Conservation (phyloP, 495 filamentous ascomycete species). For the Choiromyces venosus region DNA sequence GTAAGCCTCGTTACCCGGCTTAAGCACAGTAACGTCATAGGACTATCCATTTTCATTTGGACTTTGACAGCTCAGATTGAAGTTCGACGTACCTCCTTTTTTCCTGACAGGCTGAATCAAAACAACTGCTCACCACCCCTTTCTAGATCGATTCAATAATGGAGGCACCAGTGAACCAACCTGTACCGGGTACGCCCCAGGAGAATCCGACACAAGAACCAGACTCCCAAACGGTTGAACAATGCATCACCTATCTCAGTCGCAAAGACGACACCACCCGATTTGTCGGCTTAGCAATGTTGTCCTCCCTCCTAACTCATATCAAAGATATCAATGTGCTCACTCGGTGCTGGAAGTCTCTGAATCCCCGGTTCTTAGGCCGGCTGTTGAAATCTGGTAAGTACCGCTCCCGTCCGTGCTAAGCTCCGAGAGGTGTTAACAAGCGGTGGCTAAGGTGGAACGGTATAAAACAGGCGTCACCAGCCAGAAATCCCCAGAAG, state of each 20-base stretch:
- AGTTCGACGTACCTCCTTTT: background rate
- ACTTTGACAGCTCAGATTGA: background rate
- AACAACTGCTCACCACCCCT: constrained; percentile 1
- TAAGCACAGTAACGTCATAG: background rate
- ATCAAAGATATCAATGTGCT: constrained; percentile 46
- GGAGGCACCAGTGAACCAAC: constrained; percentile 7
- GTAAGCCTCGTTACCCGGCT: constrained; percentile 4
- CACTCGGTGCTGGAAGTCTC: constrained; percentile 49
- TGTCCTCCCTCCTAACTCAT: constrained; percentile 58
- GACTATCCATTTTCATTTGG: background rate
- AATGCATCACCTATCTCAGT: constrained; percentile 46
- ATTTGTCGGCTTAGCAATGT: constrained; percentile 60
- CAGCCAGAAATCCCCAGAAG: constrained; percentile 42
- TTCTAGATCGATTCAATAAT: constrained; percentile 3
- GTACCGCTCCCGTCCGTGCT: constrained; percentile 1
- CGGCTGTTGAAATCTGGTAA: constrained; percentile 52
- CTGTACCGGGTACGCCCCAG: background rate
- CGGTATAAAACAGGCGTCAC: constrained; percentile 36
- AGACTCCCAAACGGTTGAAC: constrained; percentile 24
- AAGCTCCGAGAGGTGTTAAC: background rate
- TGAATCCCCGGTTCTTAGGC: constrained; percentile 57
- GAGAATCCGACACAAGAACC: background rate
- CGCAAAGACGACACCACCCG: constrained; percentile 59
- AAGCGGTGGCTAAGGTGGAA: background rate
- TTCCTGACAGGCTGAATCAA: background rate